phyloP scores from a whole-genome alignment of 768 basidiomycete species.

The Trametes gibbosa region DNA sequence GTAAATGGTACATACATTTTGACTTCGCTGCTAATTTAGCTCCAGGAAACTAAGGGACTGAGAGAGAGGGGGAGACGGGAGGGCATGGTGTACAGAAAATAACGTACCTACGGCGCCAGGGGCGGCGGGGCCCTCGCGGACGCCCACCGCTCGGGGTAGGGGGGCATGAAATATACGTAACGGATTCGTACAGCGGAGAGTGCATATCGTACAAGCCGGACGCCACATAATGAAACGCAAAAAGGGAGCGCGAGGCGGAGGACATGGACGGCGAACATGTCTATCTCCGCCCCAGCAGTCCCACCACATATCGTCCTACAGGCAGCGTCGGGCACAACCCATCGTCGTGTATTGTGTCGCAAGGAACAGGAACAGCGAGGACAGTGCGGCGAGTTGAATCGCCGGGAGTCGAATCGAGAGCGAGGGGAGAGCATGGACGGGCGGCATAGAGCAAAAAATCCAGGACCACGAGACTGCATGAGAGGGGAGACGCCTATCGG shows the following conservation, averaged over 20 bases:
- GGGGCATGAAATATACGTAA: not conserved
- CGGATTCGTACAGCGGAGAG: slow-evolving; percentile 1
- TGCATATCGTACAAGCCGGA: slow-evolving; percentile 8
- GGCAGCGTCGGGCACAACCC: too few relatives aligned
- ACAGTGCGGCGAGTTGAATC: slow-evolving; percentile 13
- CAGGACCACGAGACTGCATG: not conserved
- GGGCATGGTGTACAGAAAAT: slow-evolving; percentile 1
- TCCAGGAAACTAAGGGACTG: slow-evolving; percentile 4
- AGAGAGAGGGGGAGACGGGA: not conserved
- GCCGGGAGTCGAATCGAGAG: not conserved
- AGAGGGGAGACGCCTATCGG: not conserved
- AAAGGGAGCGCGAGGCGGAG: not conserved
- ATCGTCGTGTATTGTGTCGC: not conserved
- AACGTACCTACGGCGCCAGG: slow-evolving; percentile 2
- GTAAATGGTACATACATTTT: slow-evolving; percentile 14
- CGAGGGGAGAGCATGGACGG: not conserved
- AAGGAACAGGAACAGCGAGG: not conserved
- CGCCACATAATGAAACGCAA: slow-evolving; percentile 8
- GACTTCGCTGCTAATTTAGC: slow-evolving; percentile 1
- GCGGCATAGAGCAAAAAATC: not conserved
- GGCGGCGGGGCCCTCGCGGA: not conserved
- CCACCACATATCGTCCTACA: not conserved
- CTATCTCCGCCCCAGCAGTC: slow-evolving; percentile 10
- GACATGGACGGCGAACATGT: not conserved
- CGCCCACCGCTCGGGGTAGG: not conserved